These are phyloP conservation scores for Astragalus glycyphyllos DNA, from an alignment of 306 rosid species.

Conservation along the genomic window DNA sequence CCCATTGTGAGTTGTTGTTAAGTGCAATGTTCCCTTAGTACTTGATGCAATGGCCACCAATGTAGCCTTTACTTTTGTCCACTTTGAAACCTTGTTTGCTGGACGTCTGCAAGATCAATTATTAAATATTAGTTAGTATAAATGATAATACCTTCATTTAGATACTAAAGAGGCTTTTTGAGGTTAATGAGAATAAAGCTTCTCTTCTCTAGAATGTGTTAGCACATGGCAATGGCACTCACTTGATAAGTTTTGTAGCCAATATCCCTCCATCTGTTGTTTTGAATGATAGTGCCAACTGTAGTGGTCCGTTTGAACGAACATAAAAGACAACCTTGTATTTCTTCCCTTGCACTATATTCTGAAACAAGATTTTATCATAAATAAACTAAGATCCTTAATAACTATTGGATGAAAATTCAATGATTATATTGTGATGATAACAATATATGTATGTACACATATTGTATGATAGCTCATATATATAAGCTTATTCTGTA, in stretches of 20 bases:
- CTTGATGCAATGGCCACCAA: constrained; percentile 20
- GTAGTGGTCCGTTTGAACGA: too few species aligned
- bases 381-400: not conserved
- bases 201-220: not conserved
- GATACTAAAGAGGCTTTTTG: too few species aligned
- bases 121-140: not conserved
- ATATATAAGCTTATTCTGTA: too few species aligned
- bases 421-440: too few species aligned
- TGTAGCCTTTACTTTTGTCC: constrained; percentile 38
- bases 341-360: constrained; percentile 61
- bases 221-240: not conserved
- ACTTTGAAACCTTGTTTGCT: constrained; percentile 43
- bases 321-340: constrained; percentile 52
- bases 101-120: constrained; percentile 51
- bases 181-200: not conserved
- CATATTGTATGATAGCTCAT: too few species aligned
- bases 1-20: constrained; percentile 44
- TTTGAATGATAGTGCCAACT: too few species aligned
- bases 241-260: too few species aligned
- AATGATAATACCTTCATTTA: too few species aligned
- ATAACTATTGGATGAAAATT: too few species aligned
- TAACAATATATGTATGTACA: too few species aligned
- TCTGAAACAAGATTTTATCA: constrained; percentile 49
- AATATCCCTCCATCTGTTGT: too few species aligned
- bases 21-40: constrained; percentile 10